These are phyloP conservation scores for Alternaria arbusti DNA, from an alignment of 2,329 filamentous ascomycete genomes.

Conservation along the genomic window DNA sequence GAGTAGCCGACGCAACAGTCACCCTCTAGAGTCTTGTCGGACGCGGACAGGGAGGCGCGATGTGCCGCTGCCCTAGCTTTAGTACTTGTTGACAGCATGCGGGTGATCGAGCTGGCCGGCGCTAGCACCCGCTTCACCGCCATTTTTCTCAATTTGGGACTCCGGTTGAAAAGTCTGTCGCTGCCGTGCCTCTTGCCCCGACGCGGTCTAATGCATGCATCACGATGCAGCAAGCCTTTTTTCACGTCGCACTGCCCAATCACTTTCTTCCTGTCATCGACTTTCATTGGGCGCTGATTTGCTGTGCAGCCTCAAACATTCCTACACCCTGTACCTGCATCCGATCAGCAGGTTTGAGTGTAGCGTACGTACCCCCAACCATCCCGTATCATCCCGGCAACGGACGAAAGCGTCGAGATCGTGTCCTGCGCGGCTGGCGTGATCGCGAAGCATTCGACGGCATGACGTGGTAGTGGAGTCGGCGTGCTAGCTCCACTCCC, in stretches of 20 bases:
- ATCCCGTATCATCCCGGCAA: constrained; percentile 19
- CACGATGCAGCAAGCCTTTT: constrained; percentile 3
- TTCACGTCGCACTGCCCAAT: constrained; percentile 2
- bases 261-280: not conserved
- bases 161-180: constrained; percentile 12
- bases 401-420: constrained; percentile 23
- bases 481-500: not conserved
- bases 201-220: constrained; percentile 1
- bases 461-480: constrained; percentile 10
- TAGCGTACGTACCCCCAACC: constrained; percentile 7
- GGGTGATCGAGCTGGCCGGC: constrained; percentile 13
- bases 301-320: constrained; percentile 3
- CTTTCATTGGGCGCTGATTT: constrained; percentile 5
- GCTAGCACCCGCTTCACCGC: constrained; percentile 22
- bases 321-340: constrained; percentile 16
- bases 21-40: constrained; percentile 19
- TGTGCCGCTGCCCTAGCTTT: constrained; percentile 17
- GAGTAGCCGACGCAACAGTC: constrained; percentile 18
- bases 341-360: constrained; percentile 7
- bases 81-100: constrained; percentile 19
- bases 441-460: constrained; percentile 1
- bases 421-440: constrained; percentile 18
- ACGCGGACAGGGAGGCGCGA: constrained; percentile 20
- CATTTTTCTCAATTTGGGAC: constrained; percentile 10
- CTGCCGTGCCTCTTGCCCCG: constrained; percentile 9